phyloP scores from a whole-genome alignment of 371 early-diverging fungal genomes.

The Mucor irregularis region DNA sequence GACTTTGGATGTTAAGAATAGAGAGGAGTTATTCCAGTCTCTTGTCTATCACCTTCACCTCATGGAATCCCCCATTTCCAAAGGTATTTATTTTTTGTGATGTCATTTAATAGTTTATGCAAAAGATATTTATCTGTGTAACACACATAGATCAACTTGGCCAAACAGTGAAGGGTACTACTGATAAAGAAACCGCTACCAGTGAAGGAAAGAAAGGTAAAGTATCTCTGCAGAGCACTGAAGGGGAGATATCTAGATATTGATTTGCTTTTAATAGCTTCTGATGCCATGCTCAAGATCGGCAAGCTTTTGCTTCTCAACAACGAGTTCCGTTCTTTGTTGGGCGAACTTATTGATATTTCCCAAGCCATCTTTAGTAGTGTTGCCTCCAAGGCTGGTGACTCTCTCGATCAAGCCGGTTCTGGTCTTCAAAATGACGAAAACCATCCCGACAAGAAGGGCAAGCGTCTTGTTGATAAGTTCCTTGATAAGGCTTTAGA shows the following conservation, averaged over 20 bases:
- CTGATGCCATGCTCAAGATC: slow-evolving; percentile 40
- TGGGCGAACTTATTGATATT: slow-evolving; percentile 49
- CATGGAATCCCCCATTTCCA: slow-evolving; percentile 19
- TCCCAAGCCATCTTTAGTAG: slow-evolving; percentile 54
- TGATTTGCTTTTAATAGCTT: slow-evolving; percentile 16
- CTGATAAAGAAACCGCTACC: background rate
- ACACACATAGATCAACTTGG: background rate
- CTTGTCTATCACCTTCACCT: slow-evolving; percentile 54
- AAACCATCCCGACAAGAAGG: background rate
- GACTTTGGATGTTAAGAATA: slow-evolving; percentile 54
- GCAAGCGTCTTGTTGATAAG: slow-evolving; percentile 16
- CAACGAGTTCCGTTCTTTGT: slow-evolving; percentile 50
- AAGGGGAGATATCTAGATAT: no score
- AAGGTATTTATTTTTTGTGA: no score
- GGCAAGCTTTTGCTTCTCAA: slow-evolving; percentile 52
- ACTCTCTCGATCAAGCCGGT: slow-evolving; percentile 26
- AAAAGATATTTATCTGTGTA: background rate
- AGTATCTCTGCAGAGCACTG: no score
- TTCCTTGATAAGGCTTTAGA: slow-evolving; percentile 5
- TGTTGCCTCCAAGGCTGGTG: slow-evolving; percentile 30
- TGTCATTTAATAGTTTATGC: no score
- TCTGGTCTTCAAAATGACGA: slow-evolving; percentile 21
- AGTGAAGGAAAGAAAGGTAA: slow-evolving; percentile 34
- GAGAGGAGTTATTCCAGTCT: slow-evolving; percentile 61
- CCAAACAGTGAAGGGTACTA: background rate